phyloP scores from a whole-genome alignment of 371 early-diverging fungal species.

The Rhizomucor miehei region DNA sequence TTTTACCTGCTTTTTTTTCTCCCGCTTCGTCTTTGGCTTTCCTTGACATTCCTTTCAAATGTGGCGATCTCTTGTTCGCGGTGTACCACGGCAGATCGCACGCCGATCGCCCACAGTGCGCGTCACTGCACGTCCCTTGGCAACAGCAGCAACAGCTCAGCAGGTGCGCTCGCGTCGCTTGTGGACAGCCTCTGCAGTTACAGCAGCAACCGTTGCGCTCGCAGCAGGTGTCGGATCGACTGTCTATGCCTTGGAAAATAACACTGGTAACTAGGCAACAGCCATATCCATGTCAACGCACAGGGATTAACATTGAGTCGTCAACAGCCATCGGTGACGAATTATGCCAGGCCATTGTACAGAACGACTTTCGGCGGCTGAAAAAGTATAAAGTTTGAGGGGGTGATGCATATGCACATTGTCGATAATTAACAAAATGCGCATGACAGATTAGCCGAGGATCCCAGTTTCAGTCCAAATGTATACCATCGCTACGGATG shows the following conservation, averaged over 20 bases:
- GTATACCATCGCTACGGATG: constrained; percentile 46
- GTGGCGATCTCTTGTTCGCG: neutral
- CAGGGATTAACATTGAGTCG: neutral
- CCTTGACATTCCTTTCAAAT: too few relatives aligned
- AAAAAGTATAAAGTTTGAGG: constrained; percentile 28
- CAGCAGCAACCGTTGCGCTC: neutral
- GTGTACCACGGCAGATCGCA: neutral
- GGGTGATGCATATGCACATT: neutral
- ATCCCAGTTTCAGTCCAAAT: constrained; percentile 44
- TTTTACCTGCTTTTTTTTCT: neutral
- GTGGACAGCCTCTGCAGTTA: neutral
- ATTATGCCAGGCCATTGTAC: constrained; percentile 45
- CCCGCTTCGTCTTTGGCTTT: neutral
- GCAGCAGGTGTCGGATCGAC: neutral
- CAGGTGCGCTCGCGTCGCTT: too few relatives aligned
- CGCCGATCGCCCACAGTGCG: neutral
- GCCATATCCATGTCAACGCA: neutral
- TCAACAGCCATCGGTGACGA: constrained; percentile 30
- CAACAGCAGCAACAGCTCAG: too few relatives aligned
- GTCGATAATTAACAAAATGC: neutral
- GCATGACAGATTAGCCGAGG: constrained; percentile 34
- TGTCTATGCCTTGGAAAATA: neutral
- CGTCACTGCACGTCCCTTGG: neutral
- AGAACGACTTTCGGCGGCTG: constrained; percentile 33
- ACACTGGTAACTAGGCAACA: neutral